Percentiles rank a stretch among this genome's conserved stretches.
These are phyloP conservation scores for Wolfiporia cocos DNA, from an alignment of 1,284 basidiomycete genomes.

Conservation along the genomic window DNA sequence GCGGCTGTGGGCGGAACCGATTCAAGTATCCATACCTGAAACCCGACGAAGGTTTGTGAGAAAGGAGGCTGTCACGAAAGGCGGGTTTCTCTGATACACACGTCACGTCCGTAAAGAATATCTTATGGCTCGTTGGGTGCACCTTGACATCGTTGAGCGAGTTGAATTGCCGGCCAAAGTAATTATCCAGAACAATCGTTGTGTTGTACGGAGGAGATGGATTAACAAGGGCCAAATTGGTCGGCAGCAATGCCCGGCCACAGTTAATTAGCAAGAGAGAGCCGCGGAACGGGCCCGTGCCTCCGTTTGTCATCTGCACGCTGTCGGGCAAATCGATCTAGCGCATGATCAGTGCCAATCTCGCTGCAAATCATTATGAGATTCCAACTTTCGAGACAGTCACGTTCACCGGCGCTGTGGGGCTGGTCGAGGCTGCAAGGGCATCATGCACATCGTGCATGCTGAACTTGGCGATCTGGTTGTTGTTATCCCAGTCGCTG, in stretches of 20 bases:
- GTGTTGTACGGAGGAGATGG: constrained; percentile 44
- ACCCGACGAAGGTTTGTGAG: too few relatives aligned
- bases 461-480: constrained; percentile 33
- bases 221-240: constrained; percentile 61
- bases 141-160: constrained; percentile 76
- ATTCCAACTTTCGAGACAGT: constrained; percentile 44
- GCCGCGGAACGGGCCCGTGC: constrained; percentile 60
- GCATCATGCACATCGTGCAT: constrained; percentile 29
- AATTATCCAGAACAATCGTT: constrained; percentile 30
- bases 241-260: constrained; percentile 58
- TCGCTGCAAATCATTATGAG: neutral
- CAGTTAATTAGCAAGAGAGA: constrained; percentile 62
- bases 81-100: too few relatives aligned
- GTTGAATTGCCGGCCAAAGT: constrained; percentile 75
- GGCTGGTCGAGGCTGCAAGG: constrained; percentile 21
- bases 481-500: constrained; percentile 37
- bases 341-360: neutral
- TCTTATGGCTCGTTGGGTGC: constrained; percentile 52
- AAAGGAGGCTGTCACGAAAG: too few relatives aligned
- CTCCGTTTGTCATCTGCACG: constrained; percentile 71
- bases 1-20: constrained; percentile 57
- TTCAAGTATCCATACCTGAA: constrained; percentile 58
- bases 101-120: constrained; percentile 71
- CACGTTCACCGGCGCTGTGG: constrained; percentile 41
- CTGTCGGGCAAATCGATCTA: constrained; percentile 24